Conservation (phyloP, 257 asterid genomes). For the Nicotiana noctiflora region DNA sequence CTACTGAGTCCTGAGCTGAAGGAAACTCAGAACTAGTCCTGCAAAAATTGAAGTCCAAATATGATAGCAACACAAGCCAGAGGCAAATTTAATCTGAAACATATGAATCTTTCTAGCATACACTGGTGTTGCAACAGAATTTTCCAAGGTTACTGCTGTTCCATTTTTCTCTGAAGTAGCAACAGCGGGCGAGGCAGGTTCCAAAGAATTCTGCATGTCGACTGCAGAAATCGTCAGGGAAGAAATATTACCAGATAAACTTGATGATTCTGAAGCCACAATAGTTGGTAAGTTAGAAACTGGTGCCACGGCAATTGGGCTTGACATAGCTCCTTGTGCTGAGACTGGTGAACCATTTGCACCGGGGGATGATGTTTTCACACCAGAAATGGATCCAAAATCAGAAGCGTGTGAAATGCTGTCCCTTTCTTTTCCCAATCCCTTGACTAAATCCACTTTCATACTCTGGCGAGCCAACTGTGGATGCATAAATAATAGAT, state of each 20-base stretch:
- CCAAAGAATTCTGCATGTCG: conserved; percentile 31
- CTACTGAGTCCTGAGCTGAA: conserved; percentile 40
- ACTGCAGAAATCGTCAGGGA: conserved; percentile 25
- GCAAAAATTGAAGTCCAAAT: conserved; percentile 19
- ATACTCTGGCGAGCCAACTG: conserved; percentile 71
- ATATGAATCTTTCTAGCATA: conserved; percentile 23
- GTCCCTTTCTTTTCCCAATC: conserved; percentile 31
- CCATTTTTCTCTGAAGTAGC: conserved; percentile 29
- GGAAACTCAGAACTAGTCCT: conserved; percentile 34
- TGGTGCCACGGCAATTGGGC: conserved; percentile 52
- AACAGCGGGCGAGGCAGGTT: conserved; percentile 33
- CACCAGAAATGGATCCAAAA: conserved; percentile 36
- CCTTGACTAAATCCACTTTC: conserved; percentile 27
- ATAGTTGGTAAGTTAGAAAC: conserved; percentile 33
- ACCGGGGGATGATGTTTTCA: conserved; percentile 27
- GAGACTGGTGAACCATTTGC: conserved; percentile 28
- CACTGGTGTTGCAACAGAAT: conserved; percentile 36
- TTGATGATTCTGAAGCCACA: conserved; percentile 35
- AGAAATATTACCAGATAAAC: conserved; percentile 40
- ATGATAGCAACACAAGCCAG: neutral
- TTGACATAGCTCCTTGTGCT: conserved; percentile 36
- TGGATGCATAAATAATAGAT: conserved; percentile 7
- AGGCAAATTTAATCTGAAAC: conserved; percentile 11
- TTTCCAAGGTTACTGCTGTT: conserved; percentile 20
- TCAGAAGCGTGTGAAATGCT: conserved; percentile 28